Evolutionary conservation across 257 asterid species (phyloP).

Genomic region (Haberlea rhodopensis): DNA sequence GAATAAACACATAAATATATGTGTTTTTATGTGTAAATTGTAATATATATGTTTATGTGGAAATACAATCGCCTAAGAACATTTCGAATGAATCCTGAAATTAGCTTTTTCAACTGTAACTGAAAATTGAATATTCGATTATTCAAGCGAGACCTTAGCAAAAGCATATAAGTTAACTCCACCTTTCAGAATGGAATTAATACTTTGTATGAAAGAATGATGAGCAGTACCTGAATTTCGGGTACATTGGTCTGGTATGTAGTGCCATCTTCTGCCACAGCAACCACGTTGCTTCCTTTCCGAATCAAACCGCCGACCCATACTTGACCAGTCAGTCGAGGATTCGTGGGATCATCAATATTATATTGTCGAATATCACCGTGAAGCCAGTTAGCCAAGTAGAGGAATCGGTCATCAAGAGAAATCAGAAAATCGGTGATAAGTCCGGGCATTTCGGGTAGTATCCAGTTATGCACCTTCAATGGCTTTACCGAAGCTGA

Average conservation of each 20-base stretch:
- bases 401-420: conserved; percentile 73
- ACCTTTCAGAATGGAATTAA: not conserved
- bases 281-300: conserved; percentile 66
- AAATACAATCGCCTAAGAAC: not conserved
- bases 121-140: too few species aligned
- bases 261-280: conserved; percentile 73
- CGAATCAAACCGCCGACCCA: conserved; percentile 71
- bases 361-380: conserved; percentile 91
- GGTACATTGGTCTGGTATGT: conserved; percentile 78
- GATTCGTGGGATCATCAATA: conserved; percentile 72
- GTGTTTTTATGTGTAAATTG: too few species aligned
- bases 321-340: conserved; percentile 67
- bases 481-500: conserved; percentile 56
- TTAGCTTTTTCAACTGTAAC: too few species aligned
- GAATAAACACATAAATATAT: too few species aligned
- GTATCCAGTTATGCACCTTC: conserved; percentile 85
- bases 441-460: conserved; percentile 86
- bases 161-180: too few species aligned
- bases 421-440: conserved; percentile 75
- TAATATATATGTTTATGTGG: too few species aligned
- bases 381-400: conserved; percentile 88
- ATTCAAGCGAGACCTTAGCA: too few species aligned
- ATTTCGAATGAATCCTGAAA: not conserved
- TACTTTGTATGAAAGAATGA: not conserved
- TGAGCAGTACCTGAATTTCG: conserved; percentile 55